These are phyloP conservation scores for Pythium aquatile DNA, from an alignment of 352 stramenopile species.

Conservation along the genomic window DNA sequence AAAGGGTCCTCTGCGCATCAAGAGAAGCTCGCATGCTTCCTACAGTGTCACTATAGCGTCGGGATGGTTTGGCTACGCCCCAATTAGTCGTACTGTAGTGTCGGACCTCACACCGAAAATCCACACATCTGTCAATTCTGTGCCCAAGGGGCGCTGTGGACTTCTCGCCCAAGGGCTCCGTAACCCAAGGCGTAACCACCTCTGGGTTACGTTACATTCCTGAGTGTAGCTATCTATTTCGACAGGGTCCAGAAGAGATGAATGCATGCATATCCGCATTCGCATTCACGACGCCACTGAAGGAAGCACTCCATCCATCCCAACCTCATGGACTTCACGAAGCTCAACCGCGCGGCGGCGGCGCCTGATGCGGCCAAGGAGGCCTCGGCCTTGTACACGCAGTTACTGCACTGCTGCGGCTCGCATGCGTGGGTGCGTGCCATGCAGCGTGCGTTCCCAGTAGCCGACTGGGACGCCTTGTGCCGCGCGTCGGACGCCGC, in stretches of 20 bases:
- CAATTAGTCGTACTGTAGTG: too few relatives aligned
- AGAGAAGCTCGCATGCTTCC: too few relatives aligned
- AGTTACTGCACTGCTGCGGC: constrained; percentile 64
- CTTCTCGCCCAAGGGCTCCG: not conserved
- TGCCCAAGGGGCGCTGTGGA: not conserved
- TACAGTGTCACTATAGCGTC: too few relatives aligned
- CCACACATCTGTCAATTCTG: too few relatives aligned
- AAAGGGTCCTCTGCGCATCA: too few relatives aligned
- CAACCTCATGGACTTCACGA: constrained; percentile 21
- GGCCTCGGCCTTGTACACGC: constrained; percentile 32
- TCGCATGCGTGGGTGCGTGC: constrained; percentile 46
- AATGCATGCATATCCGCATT: not conserved
- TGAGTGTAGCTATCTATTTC: constrained; percentile 2
- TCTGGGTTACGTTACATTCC: not conserved
- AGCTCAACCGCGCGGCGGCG: constrained; percentile 42
- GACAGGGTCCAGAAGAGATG: not conserved
- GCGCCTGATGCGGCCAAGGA: constrained; percentile 21
- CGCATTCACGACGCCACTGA: not conserved
- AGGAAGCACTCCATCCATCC: not conserved
- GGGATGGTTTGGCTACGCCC: too few relatives aligned
- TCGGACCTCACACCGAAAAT: too few relatives aligned
- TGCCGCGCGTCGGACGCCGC: constrained; percentile 40
- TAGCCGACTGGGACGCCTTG: constrained; percentile 40
- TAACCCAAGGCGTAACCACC: not conserved
- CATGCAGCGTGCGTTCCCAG: constrained; percentile 42